phyloP scores from a whole-genome alignment of 306 rosid species.

The Leucaena leucocephala region DNA sequence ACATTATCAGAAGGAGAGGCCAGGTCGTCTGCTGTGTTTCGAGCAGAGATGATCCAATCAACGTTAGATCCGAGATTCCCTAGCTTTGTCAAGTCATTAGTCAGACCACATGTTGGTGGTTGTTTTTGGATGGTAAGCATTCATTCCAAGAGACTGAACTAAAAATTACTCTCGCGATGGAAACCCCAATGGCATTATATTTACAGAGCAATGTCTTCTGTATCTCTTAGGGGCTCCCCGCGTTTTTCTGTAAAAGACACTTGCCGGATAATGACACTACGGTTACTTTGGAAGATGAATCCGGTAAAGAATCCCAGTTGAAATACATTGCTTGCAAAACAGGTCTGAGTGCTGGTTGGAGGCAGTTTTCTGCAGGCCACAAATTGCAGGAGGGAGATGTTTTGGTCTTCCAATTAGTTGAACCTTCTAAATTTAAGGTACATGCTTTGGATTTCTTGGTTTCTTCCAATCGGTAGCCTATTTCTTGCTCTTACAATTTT shows the following conservation, averaged over 20 bases:
- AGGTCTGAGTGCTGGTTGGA: conserved; percentile 95
- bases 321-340: conserved; percentile 86
- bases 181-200: conserved; percentile 6
- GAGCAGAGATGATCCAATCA: conserved; percentile 64
- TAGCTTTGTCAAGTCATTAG: conserved; percentile 88
- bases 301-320: conserved; percentile 59
- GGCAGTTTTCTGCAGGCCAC: conserved; percentile 85
- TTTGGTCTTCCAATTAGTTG: conserved; percentile 82
- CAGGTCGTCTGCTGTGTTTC: conserved; percentile 75
- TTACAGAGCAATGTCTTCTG: conserved; percentile 9
- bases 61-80: conserved; percentile 54
- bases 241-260: conserved; percentile 67
- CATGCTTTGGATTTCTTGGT: conserved; percentile 2
- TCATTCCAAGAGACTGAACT: neutral
- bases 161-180: conserved; percentile 2
- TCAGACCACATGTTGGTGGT: conserved; percentile 84
- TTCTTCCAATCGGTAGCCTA: neutral
- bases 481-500: too few relatives aligned
- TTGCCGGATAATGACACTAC: conserved; percentile 70
- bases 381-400: conserved; percentile 88
- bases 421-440: conserved; percentile 83
- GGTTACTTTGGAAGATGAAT: conserved; percentile 77
- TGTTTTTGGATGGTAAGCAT: conserved; percentile 89
- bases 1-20: conserved; percentile 66
- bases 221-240: conserved; percentile 68